Percentiles rank a stretch among this genome's conserved stretches.
Conservation (phyloP, 129 eudicot genomes). For the Ambrosia artemisiifolia region DNA sequence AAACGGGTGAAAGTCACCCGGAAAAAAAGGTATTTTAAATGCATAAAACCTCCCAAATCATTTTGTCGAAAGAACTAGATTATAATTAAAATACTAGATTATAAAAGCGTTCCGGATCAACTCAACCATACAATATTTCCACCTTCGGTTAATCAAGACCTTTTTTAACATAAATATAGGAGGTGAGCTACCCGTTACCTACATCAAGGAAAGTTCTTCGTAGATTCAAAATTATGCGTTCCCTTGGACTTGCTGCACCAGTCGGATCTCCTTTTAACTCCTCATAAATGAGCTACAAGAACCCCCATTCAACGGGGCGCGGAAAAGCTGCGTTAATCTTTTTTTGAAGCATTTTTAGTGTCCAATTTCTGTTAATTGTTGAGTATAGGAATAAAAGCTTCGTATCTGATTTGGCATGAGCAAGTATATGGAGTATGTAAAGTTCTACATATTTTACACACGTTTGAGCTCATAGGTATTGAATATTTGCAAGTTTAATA, state of each 20-base stretch:
- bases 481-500: slow-evolving; percentile 19
- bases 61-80: not conserved
- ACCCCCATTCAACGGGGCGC: no score
- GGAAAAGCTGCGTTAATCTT: not conserved
- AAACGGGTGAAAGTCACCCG: not conserved
- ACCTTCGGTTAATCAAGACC: not conserved
- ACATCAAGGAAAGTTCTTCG: slow-evolving; percentile 43
- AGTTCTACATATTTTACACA: slow-evolving; percentile 25
- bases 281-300: not conserved
- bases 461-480: slow-evolving; percentile 9
- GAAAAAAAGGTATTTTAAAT: not conserved
- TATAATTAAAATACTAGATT: not conserved
- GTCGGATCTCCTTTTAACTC: slow-evolving; percentile 47
- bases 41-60: not conserved
- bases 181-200: slow-evolving; percentile 32
- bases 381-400: slow-evolving; percentile 24
- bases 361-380: slow-evolving; percentile 2
- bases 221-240: slow-evolving; percentile 54
- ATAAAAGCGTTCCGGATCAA: not conserved
- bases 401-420: slow-evolving; percentile 2
- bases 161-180: slow-evolving; percentile 27
- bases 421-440: slow-evolving; percentile 21
- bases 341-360: slow-evolving; percentile 6
- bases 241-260: slow-evolving; percentile 65
- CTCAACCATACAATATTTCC: not conserved